Base-by-base conservation (phyloP, 257 asterid species). In the Nemophila menziesii region DNA sequence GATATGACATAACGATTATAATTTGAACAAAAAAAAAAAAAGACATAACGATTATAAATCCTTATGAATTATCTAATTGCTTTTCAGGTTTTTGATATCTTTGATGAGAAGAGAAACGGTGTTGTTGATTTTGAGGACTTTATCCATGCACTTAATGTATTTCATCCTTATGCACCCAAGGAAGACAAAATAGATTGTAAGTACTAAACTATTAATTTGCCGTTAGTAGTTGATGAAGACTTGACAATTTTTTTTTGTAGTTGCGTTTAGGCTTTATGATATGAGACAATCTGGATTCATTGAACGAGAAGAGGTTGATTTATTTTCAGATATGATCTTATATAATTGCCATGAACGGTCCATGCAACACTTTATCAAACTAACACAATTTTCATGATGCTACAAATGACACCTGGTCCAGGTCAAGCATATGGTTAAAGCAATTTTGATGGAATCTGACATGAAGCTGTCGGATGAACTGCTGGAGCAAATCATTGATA, bases 121-220 rank as follows among this genome's bases (percentile, higher is more conserved):
- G 90, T 80, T 13, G 72, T 84, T 57, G 93, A 84, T 29, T 84
- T 80, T 58, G 93, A 78, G 47, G 95, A 84, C 56, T 84, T 84
- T 46, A 29, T 84, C 52, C 90, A 80, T 22, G 68, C 90, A 21
- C 79, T 80, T 41, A 69, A 75, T 44, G 68, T 83, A 6, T 83
- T 83, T 67, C 95, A 83, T 72, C 95, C 92, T 48, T 22, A 12
- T 55, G 71, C 83, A 38, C 86, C 92, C 16, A 11, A 58, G 48
- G 90, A 79, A 44, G 79, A 77, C 26, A 83, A 83, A 61, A 69
- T 74, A 56, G 71, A 83, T 29, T 83, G 92, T 72, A 65, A 69
- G 86, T 33, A n/a, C 9, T 17, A 22, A 41, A 14, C 36, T 5
- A 13, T 29, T 7, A 17, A 19, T 12, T 9, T 41, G 13, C 18